Base-by-base conservation (phyloP, 2,329 filamentous ascomycete genomes). In the Sclerotinia glacialis region DNA sequence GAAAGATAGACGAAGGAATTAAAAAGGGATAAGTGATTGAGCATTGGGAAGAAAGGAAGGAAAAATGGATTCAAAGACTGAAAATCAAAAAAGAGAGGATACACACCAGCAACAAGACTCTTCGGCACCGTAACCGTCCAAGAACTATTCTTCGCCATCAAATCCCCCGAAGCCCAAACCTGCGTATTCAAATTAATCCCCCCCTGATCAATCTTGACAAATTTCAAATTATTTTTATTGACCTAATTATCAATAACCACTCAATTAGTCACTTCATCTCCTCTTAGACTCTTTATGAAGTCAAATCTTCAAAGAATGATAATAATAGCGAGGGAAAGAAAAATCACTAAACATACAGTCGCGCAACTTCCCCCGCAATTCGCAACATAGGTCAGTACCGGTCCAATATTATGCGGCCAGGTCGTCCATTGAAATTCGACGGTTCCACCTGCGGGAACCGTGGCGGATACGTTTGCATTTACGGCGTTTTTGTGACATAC, bases 331-430 rank as follows among this genome's bases (percentile, higher is more conserved):
- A n/a, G n/a, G n/a, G n/a, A n/a, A n/a, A 23, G 8, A 3, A 16
- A 14, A n/a, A n/a, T 8, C n/a, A n/a, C n/a, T n/a, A n/a, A 23
- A 49, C 63, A 31, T 42, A 79, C 77, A 2, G 72, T 75, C 5
- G 72, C 73, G 63, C 80, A 82, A 21, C 77, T 74, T 37, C 79
- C 78, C 59, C 76, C 77, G 67, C 74, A 75, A 42, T 71, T 71
- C 42, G 75, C 71, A 14, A 73, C 68, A 54, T 74, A 74, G 40
- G 73, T 67, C 67, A 73, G 71, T 28, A 74, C 73, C 9, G 77
- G 77, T 12, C 78, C 78, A 49, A 75, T 78, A 74, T 84, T 83
- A 31, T 79, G 80, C 5, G 82, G 81, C 82, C 82, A 84, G 2
- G 76, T 74, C 62, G 79, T 79, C 83, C 83, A 85, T 69, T 80